Conservation (phyloP, 768 basidiomycete genomes). For the Podaxis sp. region DNA sequence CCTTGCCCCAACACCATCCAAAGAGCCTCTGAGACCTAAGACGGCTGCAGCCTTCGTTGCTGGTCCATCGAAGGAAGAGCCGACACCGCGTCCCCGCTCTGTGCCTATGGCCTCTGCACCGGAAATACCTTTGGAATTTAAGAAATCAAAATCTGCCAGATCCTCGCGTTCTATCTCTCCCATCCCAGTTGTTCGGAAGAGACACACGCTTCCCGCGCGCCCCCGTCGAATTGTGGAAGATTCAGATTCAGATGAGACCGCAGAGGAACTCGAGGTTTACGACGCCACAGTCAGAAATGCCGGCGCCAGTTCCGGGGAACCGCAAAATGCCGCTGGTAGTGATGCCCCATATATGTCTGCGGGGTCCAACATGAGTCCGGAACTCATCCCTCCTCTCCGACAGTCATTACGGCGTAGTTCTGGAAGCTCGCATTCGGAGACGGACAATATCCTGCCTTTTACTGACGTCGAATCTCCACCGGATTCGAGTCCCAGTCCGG, state of each 20-base stretch:
- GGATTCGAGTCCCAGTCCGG: constrained; percentile 8
- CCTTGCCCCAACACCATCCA: background rate
- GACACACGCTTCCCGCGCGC: background rate
- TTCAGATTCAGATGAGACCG: background rate
- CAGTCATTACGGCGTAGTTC: background rate
- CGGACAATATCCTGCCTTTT: background rate
- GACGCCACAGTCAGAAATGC: background rate
- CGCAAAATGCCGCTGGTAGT: background rate
- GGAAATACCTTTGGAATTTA: background rate
- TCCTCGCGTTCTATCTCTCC: background rate
- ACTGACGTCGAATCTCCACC: constrained; percentile 11
- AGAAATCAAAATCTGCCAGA: background rate
- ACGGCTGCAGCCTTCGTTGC: background rate
- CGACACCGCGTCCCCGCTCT: background rate
- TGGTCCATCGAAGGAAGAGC: background rate
- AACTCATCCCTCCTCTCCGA: constrained; percentile 2
- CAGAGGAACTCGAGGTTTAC: constrained; percentile 1
- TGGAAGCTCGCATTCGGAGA: constrained; percentile 1
- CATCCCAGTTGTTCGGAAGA: too few relatives aligned
- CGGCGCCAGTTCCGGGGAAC: background rate
- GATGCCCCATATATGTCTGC: background rate
- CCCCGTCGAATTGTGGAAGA: too few relatives aligned
- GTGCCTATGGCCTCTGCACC: background rate
- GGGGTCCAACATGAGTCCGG: background rate
- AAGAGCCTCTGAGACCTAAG: background rate